phyloP scores from a whole-genome alignment of 2,329 filamentous ascomycete species.

The Arthrinium phaeospermum region DNA sequence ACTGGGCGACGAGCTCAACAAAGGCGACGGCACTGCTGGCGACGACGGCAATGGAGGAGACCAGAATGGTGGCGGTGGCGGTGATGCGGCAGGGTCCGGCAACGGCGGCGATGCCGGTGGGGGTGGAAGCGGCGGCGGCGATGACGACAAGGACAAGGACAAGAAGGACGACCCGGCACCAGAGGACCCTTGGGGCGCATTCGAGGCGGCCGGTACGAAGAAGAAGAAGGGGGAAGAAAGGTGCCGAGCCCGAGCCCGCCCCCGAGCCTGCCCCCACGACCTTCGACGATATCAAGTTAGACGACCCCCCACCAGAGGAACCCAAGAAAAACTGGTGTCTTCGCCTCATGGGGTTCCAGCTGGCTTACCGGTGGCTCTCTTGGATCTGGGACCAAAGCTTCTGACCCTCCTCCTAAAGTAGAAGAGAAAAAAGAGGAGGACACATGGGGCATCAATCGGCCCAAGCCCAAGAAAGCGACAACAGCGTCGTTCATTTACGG shows the following conservation, averaged over 20 bases:
- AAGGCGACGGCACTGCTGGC: slow-evolving; percentile 42
- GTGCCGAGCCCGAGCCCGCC: slow-evolving; percentile 35
- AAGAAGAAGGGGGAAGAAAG: slow-evolving; percentile 64
- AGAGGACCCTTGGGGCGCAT: slow-evolving; percentile 59
- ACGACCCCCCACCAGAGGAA: slow-evolving; percentile 56
- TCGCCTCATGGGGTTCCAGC: slow-evolving; percentile 65
- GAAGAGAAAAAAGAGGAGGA: slow-evolving; percentile 49
- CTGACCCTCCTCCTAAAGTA: slow-evolving; percentile 40
- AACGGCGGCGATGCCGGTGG: slow-evolving; percentile 31
- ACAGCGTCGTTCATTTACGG: slow-evolving; percentile 53
- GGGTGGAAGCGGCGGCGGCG: slow-evolving; percentile 43
- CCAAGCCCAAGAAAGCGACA: slow-evolving; percentile 60
- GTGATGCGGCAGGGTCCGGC: slow-evolving; percentile 30
- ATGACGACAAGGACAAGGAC: slow-evolving; percentile 43
- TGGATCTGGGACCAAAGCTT: slow-evolving; percentile 44
- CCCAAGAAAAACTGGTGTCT: slow-evolving; percentile 44
- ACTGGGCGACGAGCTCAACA: slow-evolving; percentile 39
- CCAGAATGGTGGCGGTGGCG: slow-evolving; percentile 39
- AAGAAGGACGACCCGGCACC: slow-evolving; percentile 35
- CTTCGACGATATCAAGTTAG: slow-evolving; percentile 73
- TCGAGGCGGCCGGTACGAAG: slow-evolving; percentile 52
- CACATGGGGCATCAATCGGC: slow-evolving; percentile 53
- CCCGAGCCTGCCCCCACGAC: slow-evolving; percentile 31
- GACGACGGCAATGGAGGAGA: slow-evolving; percentile 39
- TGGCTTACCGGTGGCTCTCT: slow-evolving; percentile 58